Percentiles rank a stretch among this genome's conserved stretches.
These are phyloP conservation scores for Stromatinia cepivora DNA, from an alignment of 2,329 filamentous ascomycete species.

Conservation along the genomic window DNA sequence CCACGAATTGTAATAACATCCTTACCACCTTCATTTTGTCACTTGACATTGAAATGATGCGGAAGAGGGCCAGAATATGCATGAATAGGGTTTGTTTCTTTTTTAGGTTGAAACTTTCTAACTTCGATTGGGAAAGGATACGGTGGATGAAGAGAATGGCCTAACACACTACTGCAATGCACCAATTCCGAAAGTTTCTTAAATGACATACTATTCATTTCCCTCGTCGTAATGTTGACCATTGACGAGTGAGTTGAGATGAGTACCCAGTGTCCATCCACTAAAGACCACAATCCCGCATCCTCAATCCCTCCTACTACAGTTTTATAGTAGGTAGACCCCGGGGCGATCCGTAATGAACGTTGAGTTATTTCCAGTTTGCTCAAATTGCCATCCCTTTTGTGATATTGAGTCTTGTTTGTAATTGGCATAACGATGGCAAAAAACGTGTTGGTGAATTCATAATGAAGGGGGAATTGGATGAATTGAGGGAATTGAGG, in stretches of 20 bases:
- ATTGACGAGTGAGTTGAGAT: not conserved
- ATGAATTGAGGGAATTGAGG: conserved; percentile 11
- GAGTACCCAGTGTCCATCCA: conserved; percentile 11
- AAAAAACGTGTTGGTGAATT: not conserved
- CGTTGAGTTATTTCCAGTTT: conserved; percentile 7
- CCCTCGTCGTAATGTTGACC: conserved; percentile 16
- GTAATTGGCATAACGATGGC: conserved; percentile 1
- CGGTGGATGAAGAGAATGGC: conserved; percentile 12
- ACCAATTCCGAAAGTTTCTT: conserved; percentile 1
- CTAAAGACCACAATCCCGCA: conserved; percentile 7
- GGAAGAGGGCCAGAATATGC: conserved; percentile 3
- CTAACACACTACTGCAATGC: conserved; percentile 14
- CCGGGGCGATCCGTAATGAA: conserved; percentile 10
- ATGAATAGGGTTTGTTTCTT: not conserved
- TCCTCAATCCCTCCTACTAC: conserved; percentile 14
- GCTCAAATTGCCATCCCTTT: not conserved
- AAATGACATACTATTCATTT: conserved; percentile 9
- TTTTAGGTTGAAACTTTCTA: conserved; percentile 15
- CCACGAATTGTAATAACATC: conserved; percentile 13
- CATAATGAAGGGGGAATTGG: conserved; percentile 4
- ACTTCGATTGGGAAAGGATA: conserved; percentile 20
- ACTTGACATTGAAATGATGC: conserved; percentile 24
- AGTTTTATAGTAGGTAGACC: not conserved
- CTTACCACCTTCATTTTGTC: conserved; percentile 17
- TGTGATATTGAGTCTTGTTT: conserved; percentile 4